Base-by-base conservation (phyloP, 352 stramenopile species). In the Globisporangium nagaii region DNA sequence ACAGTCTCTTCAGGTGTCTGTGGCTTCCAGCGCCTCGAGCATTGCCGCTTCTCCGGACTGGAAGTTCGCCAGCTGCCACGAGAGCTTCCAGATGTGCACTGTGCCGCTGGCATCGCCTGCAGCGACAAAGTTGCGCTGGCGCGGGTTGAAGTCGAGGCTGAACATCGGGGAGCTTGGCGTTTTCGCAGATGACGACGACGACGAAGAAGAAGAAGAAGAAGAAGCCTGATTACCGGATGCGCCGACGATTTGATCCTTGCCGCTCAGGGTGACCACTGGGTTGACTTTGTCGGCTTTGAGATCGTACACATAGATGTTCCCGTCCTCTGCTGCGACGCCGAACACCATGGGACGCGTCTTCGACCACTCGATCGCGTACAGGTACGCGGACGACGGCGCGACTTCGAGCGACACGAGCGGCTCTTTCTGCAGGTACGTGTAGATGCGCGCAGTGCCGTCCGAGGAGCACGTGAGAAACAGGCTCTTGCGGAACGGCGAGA, bases 1-100 rank as follows among this genome's bases (percentile, higher is more conserved):
- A 8, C 1, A 11, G 22, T 28, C 4, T 17, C 20, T 20, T 46
- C 9, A 44, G 12, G 42, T 46, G 4, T 60, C 42, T 9, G 39
- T 34, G 4, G 39, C 63, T 41, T 79, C 70, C 1, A 77, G 25
- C 12, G 63, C 59, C 32, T 90, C 79, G 3, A 93, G 66, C 25
- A 89, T 41, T 15, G 70, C 71, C 1, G 66, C 50, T 68, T 95
- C 84, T 8, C 69, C 76, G 2, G 79, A 70, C 56, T 93, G 81
- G 22, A 90, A 71, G 36, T 89, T 94, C 2, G 80, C 76, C 7
- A 96, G 73, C 28, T 86, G 71, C 80, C 79, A 96, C 32, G 73
- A 77, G 6, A 96, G 65, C 37, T 94, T 93, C 80, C 85, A 93
- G 25, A 95, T 80, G 52, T 92, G 75, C 12, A 90, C 75, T 1